Evolutionary conservation across 306 rosid genomes (phyloP), one percentile per base, ranked within the genome.

Genomic region (Quercus suber): DNA sequence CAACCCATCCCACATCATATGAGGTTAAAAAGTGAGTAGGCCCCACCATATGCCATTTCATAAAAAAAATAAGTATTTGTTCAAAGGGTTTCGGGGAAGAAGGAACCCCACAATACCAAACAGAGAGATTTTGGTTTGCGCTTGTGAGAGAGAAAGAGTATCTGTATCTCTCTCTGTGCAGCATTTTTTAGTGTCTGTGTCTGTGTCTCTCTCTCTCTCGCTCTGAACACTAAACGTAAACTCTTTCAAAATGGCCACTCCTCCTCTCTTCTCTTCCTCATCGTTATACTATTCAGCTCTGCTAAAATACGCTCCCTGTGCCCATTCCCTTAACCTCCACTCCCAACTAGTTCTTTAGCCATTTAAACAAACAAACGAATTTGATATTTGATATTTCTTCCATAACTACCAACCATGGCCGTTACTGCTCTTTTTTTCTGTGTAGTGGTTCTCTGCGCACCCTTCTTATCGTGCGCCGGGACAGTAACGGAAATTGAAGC

Each of bases 401-500:
- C 53, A 69, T 21, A 60, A 71, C 71, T 15, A 1, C 30, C 37
- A 69, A 28, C 43, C 20, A 21, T 63, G 71, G 77, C 83, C 19
- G 83, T 81, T 86, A 45, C 63, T 51, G 15, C 59, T 49, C 70
- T 87, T 65, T 71, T 85, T 2, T 35, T 79, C 0, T 30, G 85
- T 63, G 41, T 87, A 1, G 4, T 81, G 70, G 67, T 87, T 69
- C 78, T 87, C 8, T 86, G 88, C 64, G 85, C 87, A 75, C 91
- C 93, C 14, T 81, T 84, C 35, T 82, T 89, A 74, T 73, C 91
- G 31, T 86, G 80, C 86, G 93, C 97, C 78, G 82, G 74, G 7
- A 79, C 84, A 64, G 73, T 51, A 0, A 67, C 87, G 52, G 98
- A 94, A 92, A 88, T 94, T 82, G 87, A 84, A 49, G 97, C 92